A percentile compares a stretch with the other conserved stretches of the same genome.
phyloP scores from a whole-genome alignment of 495 filamentous ascomycete genomes.

The Tuber umbilicatum region DNA sequence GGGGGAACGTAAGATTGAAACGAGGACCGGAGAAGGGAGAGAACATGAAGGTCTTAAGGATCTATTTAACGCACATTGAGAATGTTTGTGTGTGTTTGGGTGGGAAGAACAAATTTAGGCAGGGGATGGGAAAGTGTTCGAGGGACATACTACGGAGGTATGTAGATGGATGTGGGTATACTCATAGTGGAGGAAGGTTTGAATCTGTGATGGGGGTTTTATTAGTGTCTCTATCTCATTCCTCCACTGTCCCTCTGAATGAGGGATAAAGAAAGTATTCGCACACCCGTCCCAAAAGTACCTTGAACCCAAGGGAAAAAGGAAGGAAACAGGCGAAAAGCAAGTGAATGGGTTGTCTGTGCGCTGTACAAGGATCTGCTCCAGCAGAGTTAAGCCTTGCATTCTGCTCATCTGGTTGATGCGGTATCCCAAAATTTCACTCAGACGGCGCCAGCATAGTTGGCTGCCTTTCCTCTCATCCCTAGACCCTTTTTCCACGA shows the following conservation, averaged over 20 bases:
- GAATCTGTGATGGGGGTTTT: background rate
- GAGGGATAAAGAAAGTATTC: background rate
- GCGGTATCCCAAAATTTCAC: background rate
- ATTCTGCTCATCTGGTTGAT: background rate
- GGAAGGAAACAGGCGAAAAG: background rate
- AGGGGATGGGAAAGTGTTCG: background rate
- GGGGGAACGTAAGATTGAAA: background rate
- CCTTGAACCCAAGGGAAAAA: background rate
- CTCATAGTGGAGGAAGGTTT: background rate
- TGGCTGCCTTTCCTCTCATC: background rate
- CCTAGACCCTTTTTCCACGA: background rate
- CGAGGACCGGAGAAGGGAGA: background rate
- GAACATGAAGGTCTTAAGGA: background rate
- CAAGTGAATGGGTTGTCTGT: background rate
- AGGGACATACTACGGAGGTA: background rate
- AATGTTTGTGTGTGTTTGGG: background rate
- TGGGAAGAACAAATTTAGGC: background rate
- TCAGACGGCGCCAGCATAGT: background rate
- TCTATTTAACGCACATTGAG: background rate
- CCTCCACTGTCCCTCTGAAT: background rate
- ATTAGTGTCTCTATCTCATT: background rate
- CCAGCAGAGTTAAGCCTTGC: background rate
- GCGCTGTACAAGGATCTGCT: conserved; percentile 1
- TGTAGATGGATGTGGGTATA: background rate
- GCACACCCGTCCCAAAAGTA: background rate